Conservation (phyloP, 2,329 filamentous ascomycete genomes). For the Hymenoscyphus infarciens region DNA sequence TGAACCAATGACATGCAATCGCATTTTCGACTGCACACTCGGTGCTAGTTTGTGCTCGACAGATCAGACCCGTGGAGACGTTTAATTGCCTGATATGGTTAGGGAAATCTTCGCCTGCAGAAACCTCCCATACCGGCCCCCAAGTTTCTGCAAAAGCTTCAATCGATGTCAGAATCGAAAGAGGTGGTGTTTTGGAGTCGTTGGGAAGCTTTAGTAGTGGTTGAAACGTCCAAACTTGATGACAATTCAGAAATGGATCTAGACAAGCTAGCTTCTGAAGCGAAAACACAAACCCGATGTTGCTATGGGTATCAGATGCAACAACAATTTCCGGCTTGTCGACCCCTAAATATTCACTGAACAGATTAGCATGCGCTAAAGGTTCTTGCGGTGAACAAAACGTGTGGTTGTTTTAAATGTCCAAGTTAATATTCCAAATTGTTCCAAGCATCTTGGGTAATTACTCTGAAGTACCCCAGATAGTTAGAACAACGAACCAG, state of each 20-base stretch:
- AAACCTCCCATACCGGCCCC: conserved; percentile 15
- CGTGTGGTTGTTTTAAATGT: background rate
- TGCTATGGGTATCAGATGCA: background rate
- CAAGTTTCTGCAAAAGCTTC: conserved; percentile 15
- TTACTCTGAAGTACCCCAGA: no score
- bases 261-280: conserved; percentile 14
- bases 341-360: background rate
- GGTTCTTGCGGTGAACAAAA: no score
- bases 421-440: no score
- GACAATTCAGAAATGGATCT: conserved; percentile 9
- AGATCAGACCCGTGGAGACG: conserved; percentile 10
- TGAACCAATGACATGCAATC: conserved; percentile 4
- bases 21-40: background rate
- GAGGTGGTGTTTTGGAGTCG: background rate
- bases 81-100: conserved; percentile 7
- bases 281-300: background rate
- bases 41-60: background rate
- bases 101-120: conserved; percentile 4
- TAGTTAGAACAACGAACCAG: no score
- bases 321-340: background rate
- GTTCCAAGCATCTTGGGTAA: no score
- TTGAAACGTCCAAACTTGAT: conserved; percentile 13
- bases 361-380: no score
- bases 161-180: conserved; percentile 13
- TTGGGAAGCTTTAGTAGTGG: background rate